Evolutionary conservation across 768 basidiomycete species (phyloP).

Genomic region (Leucocoprinus birnbaumii): DNA sequence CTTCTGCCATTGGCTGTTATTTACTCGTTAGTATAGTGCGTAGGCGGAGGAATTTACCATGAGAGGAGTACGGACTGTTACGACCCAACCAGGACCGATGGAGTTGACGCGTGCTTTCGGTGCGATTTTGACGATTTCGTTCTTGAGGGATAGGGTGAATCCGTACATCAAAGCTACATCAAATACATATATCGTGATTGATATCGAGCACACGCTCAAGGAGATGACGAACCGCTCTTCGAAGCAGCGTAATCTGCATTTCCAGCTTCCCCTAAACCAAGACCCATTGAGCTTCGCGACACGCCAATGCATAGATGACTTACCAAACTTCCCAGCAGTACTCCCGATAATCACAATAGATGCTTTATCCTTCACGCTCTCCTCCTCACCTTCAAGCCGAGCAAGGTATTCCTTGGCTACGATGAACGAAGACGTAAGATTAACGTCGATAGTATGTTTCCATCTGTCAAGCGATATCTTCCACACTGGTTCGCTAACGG

Average conservation of each 20-base stretch:
- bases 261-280: conserved; percentile 46
- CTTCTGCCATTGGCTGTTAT: too few relatives aligned
- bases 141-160: conserved; percentile 64
- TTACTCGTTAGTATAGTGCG: too few relatives aligned
- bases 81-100: conserved; percentile 68
- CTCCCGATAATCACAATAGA: conserved; percentile 67
- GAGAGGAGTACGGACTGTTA: conserved; percentile 45
- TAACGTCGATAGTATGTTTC: conserved; percentile 57
- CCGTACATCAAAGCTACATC: conserved; percentile 69
- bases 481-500: conserved; percentile 43
- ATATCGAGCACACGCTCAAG: too few relatives aligned
- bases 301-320: too few relatives aligned
- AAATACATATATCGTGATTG: too few relatives aligned
- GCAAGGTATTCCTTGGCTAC: conserved; percentile 60
- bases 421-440: conserved; percentile 67
- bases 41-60: too few relatives aligned
- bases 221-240: conserved; percentile 54
- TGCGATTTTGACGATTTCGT: conserved; percentile 78
- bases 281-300: too few relatives aligned
- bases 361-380: conserved; percentile 50
- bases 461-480: conserved; percentile 62
- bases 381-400: conserved; percentile 34
- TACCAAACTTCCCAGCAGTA: conserved; percentile 65
- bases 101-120: conserved; percentile 69
- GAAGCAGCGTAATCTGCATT: conserved; percentile 66